A percentile compares a stretch with the other conserved stretches of the same genome.
These are phyloP conservation scores for Hydnomerulius pinastri DNA, from an alignment of 768 basidiomycete genomes.

Conservation along the genomic window DNA sequence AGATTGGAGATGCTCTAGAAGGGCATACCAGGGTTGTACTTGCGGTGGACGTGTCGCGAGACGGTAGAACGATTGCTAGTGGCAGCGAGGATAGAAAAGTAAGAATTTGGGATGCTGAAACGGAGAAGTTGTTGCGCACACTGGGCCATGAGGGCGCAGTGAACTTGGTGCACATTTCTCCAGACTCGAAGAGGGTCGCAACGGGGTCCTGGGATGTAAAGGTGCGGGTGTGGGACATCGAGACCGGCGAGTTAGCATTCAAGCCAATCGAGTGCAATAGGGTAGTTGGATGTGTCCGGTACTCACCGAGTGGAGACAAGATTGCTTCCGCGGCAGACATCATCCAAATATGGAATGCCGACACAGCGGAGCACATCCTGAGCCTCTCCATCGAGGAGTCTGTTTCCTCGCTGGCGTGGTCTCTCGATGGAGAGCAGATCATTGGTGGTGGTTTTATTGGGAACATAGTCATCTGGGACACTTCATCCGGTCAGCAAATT, in stretches of 20 bases:
- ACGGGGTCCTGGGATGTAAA: not conserved
- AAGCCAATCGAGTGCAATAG: not conserved
- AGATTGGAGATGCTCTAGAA: no score
- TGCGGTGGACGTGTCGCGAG: no score
- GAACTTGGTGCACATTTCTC: slow-evolving; percentile 13
- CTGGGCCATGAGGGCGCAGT: no score
- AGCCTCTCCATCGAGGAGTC: not conserved
- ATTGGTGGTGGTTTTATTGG: not conserved
- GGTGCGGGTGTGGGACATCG: not conserved
- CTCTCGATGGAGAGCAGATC: not conserved
- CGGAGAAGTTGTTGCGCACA: no score
- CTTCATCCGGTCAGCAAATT: not conserved
- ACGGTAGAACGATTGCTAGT: no score
- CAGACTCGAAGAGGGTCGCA: slow-evolving; percentile 8
- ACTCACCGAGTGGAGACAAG: not conserved
- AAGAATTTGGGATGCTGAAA: no score
- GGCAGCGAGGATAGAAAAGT: no score
- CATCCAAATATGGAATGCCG: not conserved
- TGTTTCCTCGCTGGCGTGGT: not conserved
- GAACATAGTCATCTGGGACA: not conserved
- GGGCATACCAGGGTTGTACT: no score
- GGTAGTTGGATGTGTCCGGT: not conserved
- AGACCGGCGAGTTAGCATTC: not conserved
- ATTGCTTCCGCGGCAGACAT: not conserved
- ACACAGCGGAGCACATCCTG: not conserved